Base-by-base conservation (phyloP, 1,284 basidiomycete genomes). In the Fomitopsis palustris region DNA sequence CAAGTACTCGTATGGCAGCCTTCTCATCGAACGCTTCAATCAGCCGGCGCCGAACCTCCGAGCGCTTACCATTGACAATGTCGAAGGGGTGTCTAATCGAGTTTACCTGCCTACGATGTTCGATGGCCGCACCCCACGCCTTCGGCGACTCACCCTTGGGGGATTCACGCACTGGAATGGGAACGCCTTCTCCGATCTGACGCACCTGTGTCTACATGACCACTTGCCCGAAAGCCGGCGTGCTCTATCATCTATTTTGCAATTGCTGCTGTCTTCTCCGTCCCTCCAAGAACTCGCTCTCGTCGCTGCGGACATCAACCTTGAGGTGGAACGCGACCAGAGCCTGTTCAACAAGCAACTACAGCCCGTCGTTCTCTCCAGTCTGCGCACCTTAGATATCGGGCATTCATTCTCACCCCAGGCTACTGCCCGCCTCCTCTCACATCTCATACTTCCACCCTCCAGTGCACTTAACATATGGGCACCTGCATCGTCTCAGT, bases 151-250 rank as follows among this genome's bases (percentile, higher is more conserved):
- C 27, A 60, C 65, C 9, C 61, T 70, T 8, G 58, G 54, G 31
- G 65, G 68, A 29, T 69, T 67, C 61, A 55, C 65, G 4, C 58
- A 61, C 23, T 69, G 67, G 65, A 61, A 65, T 14, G 64, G 58
- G 31, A 65, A 68, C 53, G 21, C 31, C 27, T 67, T 70, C 33
- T 42, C 52, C 25, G 43, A 61, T 33, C 62, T 70, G 12, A 69
- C 67, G 5, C 66, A 69, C 25, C 56, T 70, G 29, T 66, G 68
- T 37, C 58, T 70, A 27, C 61, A 64, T 43, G 65, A 65, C 31
- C 65, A 63, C 54, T 59, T 45, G 5, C 31, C 27, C 2, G 53
- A 56, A 12, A 56, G 45, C 33, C 60, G 69, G 19, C 62, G 64
- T 42, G 42, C 57, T 31, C 62, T 69, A 56, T 49, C 55, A 3